Evolutionary conservation across 1,284 basidiomycete genomes (phyloP).

Genomic region (Fistulina hepatica): DNA sequence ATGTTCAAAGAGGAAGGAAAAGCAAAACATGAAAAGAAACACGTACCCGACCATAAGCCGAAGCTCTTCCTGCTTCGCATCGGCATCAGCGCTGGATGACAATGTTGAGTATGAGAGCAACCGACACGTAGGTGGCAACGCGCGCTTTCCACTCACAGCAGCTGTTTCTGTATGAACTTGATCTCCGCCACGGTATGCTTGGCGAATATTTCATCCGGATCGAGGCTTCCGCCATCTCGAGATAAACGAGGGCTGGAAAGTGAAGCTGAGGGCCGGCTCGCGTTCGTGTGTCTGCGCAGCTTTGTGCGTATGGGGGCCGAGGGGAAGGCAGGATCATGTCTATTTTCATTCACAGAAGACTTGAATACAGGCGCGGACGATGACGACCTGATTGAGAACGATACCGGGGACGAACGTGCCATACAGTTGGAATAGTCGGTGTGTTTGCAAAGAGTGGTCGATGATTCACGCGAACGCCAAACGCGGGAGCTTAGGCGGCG

Average conservation of each 20-base stretch:
- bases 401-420: no score
- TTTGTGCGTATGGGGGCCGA: slow-evolving; percentile 6
- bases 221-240: slow-evolving; percentile 26
- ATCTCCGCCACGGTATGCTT: slow-evolving; percentile 68
- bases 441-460: no score
- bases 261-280: slow-evolving; percentile 13
- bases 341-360: no score
- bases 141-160: slow-evolving; percentile 39
- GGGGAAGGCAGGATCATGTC: not conserved
- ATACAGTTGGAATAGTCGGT: no score
- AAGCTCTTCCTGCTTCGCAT: slow-evolving; percentile 86
- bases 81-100: slow-evolving; percentile 63
- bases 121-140: slow-evolving; percentile 2
- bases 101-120: slow-evolving; percentile 1
- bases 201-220: slow-evolving; percentile 76
- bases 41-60: slow-evolving; percentile 93
- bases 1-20: slow-evolving; percentile 21
- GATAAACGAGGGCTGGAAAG: slow-evolving; percentile 16
- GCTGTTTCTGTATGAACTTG: slow-evolving; percentile 55
- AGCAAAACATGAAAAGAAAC: slow-evolving; percentile 4
- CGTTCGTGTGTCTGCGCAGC: slow-evolving; percentile 4
- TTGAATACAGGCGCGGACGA: not conserved
- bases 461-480: no score
- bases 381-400: not conserved
- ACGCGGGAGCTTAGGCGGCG: no score